Conservation (phyloP, 208 protist genomes). For the Vickermania spadyakhi region DNA sequence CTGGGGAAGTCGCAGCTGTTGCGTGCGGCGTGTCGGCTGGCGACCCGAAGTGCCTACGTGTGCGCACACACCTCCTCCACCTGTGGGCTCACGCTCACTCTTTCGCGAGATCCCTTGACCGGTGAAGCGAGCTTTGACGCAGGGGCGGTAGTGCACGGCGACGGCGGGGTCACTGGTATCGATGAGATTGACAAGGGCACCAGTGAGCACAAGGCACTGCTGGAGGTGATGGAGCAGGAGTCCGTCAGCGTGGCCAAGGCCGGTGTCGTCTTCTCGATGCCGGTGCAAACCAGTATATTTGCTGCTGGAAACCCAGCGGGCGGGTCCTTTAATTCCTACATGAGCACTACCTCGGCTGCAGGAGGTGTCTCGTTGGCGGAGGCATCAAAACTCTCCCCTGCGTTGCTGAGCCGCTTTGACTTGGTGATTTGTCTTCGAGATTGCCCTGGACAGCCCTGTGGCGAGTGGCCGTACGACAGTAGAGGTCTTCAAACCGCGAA, state of each 20-base stretch:
- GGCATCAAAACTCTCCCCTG: slow-evolving; percentile 93
- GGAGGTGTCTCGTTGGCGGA: slow-evolving; percentile 75
- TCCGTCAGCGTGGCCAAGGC: slow-evolving; percentile 98
- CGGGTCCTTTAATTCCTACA: slow-evolving; percentile 87
- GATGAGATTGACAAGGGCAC: slow-evolving; percentile 99
- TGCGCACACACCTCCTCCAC: slow-evolving; percentile 97
- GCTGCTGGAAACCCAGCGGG: slow-evolving; percentile 97
- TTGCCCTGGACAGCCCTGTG: slow-evolving; percentile 6
- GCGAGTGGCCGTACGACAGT: slow-evolving; percentile 1
- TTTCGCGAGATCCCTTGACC: slow-evolving; percentile 83
- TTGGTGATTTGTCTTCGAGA: slow-evolving; percentile 92
- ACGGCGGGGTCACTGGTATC: slow-evolving; percentile 98
- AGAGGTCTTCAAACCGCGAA: not conserved
- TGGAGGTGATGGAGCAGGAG: slow-evolving; percentile 99
- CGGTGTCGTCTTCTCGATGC: slow-evolving; percentile 95
- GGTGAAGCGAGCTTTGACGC: slow-evolving; percentile 96
- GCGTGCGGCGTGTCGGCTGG: slow-evolving; percentile 79
- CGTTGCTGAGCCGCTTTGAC: slow-evolving; percentile 98
- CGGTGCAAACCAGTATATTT: slow-evolving; percentile 94
- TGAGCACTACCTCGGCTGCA: too few species aligned
- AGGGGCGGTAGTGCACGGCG: slow-evolving; percentile 96
- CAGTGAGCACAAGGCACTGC: slow-evolving; percentile 95
- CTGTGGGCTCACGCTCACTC: slow-evolving; percentile 97
- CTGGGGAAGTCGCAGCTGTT: slow-evolving; percentile 97
- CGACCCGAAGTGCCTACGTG: slow-evolving; percentile 97